Percentiles rank a stretch among this genome's conserved stretches.
phyloP scores from a whole-genome alignment of 2,329 filamentous ascomycete genomes.

The Chalara sp. region DNA sequence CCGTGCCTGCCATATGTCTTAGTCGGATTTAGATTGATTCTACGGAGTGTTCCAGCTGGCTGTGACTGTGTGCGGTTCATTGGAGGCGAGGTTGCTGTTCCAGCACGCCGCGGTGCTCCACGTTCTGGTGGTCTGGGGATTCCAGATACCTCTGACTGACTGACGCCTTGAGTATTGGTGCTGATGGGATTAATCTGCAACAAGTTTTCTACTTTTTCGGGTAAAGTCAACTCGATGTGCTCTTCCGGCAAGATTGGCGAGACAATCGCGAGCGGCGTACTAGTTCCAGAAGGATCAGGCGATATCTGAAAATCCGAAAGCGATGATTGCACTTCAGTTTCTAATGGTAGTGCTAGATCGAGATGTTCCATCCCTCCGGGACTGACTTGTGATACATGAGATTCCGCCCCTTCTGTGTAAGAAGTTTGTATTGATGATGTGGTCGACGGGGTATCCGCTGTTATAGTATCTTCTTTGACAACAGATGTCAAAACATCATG shows the following conservation, averaged over 20 bases:
- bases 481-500: slow-evolving; percentile 58
- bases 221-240: slow-evolving; percentile 15
- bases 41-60: slow-evolving; percentile 25
- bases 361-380: slow-evolving; percentile 53
- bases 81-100: slow-evolving; percentile 21
- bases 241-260: not conserved
- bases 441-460: not conserved
- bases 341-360: slow-evolving; percentile 44
- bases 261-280: not conserved
- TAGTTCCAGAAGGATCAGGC: slow-evolving; percentile 3
- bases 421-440: not conserved
- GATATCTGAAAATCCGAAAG: slow-evolving; percentile 7
- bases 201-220: slow-evolving; percentile 25
- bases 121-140: slow-evolving; percentile 27
- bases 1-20: slow-evolving; percentile 16
- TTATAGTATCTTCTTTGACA: slow-evolving; percentile 44
- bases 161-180: slow-evolving; percentile 7
- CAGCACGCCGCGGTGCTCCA: slow-evolving; percentile 15
- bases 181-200: slow-evolving; percentile 13
- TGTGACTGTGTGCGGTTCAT: slow-evolving; percentile 28
- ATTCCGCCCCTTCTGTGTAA: not conserved
- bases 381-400: slow-evolving; percentile 18
- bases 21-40: slow-evolving; percentile 12
- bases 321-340: slow-evolving; percentile 6
- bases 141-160: slow-evolving; percentile 19